phyloP scores from a whole-genome alignment of 176 grass and related monocot species.

The Microstegium vimineum region DNA sequence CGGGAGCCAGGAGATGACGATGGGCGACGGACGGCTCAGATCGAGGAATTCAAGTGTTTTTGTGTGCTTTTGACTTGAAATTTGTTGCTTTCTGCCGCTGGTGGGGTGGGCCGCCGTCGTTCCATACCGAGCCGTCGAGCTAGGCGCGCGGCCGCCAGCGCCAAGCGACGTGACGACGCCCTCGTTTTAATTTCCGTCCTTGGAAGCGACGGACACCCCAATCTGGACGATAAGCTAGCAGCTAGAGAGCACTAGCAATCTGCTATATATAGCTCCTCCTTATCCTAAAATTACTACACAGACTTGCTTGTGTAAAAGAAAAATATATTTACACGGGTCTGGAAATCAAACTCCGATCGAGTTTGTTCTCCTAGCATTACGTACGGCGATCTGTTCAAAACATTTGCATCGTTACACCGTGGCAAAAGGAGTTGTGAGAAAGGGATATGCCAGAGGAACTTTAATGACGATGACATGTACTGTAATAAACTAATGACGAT shows the following conservation, averaged over 20 bases:
- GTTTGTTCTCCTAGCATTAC: neutral
- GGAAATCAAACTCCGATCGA: neutral
- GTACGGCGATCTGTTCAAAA: neutral
- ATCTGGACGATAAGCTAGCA: neutral
- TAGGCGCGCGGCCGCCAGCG: neutral
- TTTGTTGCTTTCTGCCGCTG: neutral
- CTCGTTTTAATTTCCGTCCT: neutral
- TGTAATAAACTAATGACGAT: neutral
- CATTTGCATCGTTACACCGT: neutral
- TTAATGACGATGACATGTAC: neutral
- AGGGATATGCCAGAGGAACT: neutral
- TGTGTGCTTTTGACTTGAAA: neutral
- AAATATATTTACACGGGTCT: neutral
- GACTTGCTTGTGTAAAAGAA: too few species aligned
- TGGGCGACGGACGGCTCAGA: neutral
- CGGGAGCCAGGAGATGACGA: neutral
- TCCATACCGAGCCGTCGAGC: constrained; percentile 8
- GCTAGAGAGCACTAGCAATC: neutral
- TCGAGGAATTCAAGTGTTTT: neutral
- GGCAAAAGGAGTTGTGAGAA: neutral
- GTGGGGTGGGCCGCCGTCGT: neutral
- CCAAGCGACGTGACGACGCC: neutral
- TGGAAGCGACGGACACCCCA: neutral
- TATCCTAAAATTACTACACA: neutral
- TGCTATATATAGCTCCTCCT: neutral